Base-by-base conservation (phyloP, 805 yeast genomes). In the Suhomyces kilbournensis region DNA sequence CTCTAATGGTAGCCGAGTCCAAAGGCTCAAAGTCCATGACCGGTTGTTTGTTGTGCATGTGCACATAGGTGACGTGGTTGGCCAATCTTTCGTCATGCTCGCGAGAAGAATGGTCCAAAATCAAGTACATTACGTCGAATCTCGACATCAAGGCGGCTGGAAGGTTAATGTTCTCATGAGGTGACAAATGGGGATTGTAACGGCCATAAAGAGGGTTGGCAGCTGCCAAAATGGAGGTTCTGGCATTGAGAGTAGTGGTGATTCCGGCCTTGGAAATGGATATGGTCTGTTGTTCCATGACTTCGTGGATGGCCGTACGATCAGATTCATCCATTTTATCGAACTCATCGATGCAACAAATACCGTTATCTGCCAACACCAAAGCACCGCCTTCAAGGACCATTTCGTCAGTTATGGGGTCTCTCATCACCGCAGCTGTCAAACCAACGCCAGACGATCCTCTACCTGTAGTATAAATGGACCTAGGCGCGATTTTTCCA, bases 361-460 rank as follows among this genome's bases (percentile, higher is more conserved):
- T 87, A 68, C 99, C 99, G 66, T 93, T 91, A 72, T 94, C 99
- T 0, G 99, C 97, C 52, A 94, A 74, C 6, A 94, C 98, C 52
- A 94, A 77, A 1, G 99, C 98, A 71, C 99, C 99, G 53, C 98
- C 99, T 79, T 94, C 99, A 48, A 94, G 78, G 14, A 94, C 90
- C 96, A 93, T 89, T 71, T 94, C 99, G 70, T 94, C 99, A 1
- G 99, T 94, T n/a, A 92, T 93, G 2, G 98, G 97, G 69, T 94
- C 99, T 64, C 94, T 83, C 96, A 94, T 91, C 34, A 94, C 99
- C 0, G 99, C 99, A 1, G 99, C 99, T 3, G 99, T 94, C 62
- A 94, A 77, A 74, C 99, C 99, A 45, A 94, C 99, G 52, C 99
- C 99, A 0, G 99, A 94, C 3, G 97, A 91, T 68, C 99, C 99